These are phyloP conservation scores for Penicillium glabrum DNA, from an alignment of 2,329 filamentous ascomycete species.

Conservation along the genomic window DNA sequence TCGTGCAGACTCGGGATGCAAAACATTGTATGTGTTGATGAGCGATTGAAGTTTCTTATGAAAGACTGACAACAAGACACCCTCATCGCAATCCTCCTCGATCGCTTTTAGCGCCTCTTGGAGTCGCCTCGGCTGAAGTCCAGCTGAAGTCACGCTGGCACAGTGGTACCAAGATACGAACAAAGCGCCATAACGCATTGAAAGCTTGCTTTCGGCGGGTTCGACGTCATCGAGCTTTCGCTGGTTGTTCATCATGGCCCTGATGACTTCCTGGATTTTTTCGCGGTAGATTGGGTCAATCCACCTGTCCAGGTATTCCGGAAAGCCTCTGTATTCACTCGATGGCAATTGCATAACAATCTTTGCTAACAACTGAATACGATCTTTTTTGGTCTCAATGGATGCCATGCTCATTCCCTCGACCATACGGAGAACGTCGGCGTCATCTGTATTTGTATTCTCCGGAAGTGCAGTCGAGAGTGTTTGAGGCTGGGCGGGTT, in stretches of 20 bases:
- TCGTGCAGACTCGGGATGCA: slow-evolving; percentile 4
- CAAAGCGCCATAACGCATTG: slow-evolving; percentile 10
- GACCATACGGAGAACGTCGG: slow-evolving; percentile 6
- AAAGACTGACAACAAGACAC: slow-evolving; percentile 30
- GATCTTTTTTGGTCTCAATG: slow-evolving; percentile 1
- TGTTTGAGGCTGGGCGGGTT: background rate
- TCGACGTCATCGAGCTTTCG: background rate
- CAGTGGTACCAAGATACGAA: slow-evolving; percentile 14
- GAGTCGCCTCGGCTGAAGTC: background rate
- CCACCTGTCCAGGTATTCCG: slow-evolving; percentile 1
- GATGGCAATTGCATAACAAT: slow-evolving; percentile 19
- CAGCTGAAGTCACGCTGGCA: background rate
- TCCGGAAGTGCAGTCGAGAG: background rate
- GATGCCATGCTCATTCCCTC: background rate
- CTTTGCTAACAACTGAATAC: slow-evolving; percentile 30
- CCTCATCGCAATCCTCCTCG: slow-evolving; percentile 14
- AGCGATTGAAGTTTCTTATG: slow-evolving; percentile 28
- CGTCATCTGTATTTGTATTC: background rate
- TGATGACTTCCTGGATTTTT: slow-evolving; percentile 15
- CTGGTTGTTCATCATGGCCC: slow-evolving; percentile 13
- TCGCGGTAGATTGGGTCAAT: slow-evolving; percentile 9
- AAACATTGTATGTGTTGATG: slow-evolving; percentile 17
- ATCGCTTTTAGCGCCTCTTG: slow-evolving; percentile 3
- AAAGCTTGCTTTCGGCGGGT: slow-evolving; percentile 6
- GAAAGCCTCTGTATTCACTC: slow-evolving; percentile 14